Conservation (phyloP, 176 grass and related monocot species). For the Panicum miliaceum region DNA sequence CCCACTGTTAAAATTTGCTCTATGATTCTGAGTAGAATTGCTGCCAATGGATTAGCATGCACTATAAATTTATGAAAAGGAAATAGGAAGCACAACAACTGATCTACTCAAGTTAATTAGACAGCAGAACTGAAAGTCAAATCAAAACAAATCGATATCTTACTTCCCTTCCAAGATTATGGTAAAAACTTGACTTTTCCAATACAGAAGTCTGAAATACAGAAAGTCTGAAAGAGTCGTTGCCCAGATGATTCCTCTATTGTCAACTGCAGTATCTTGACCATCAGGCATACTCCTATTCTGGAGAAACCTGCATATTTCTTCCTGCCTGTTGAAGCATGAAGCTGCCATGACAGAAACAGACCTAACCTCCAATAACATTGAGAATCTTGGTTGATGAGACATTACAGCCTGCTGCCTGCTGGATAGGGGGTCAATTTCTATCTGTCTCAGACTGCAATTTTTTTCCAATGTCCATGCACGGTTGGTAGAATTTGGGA, state of each 20-base stretch:
- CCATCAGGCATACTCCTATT: too few species aligned
- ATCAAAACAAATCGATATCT: constrained; percentile 14
- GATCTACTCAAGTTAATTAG: neutral
- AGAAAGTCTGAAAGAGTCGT: neutral
- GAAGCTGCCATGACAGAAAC: neutral
- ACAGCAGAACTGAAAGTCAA: neutral
- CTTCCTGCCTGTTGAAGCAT: too few species aligned
- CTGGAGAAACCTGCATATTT: too few species aligned
- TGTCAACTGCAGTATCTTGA: neutral
- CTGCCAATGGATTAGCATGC: neutral
- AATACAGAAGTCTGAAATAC: neutral
- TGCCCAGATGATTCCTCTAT: neutral
- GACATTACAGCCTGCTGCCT: too few species aligned
- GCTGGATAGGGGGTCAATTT: too few species aligned
- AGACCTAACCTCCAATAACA: too few species aligned
- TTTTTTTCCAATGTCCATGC: too few species aligned
- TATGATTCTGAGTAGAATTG: neutral
- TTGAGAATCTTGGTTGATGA: too few species aligned
- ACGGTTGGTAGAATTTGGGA: too few species aligned
- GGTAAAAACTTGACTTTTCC: neutral
- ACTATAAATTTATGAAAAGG: neutral
- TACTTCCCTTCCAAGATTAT: constrained; percentile 16
- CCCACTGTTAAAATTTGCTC: neutral
- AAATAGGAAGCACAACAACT: neutral
- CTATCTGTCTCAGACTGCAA: too few species aligned